Conservation (phyloP, 2,329 filamentous ascomycete genomes). For the Corniculantispora saksenae region DNA sequence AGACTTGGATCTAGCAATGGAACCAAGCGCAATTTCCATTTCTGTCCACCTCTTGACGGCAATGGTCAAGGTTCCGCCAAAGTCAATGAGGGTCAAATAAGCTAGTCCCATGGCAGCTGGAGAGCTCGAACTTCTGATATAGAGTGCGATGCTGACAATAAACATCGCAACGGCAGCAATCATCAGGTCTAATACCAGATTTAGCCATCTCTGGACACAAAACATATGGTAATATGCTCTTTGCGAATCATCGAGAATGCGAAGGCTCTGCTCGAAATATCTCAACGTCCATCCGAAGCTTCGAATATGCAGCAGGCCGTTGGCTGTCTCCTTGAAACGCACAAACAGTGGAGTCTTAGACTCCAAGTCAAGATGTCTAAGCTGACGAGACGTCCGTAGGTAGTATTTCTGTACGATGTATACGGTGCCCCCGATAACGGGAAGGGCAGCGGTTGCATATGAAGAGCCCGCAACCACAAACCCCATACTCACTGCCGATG, state of each 20-base stretch:
- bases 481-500: background rate
- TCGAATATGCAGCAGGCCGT: background rate
- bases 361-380: slow-evolving; percentile 1
- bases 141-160: background rate
- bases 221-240: background rate
- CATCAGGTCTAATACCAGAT: background rate
- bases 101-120: background rate
- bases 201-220: background rate
- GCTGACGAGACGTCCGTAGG: slow-evolving; percentile 1
- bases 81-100: background rate
- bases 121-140: background rate
- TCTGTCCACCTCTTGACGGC: background rate
- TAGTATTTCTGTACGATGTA: background rate
- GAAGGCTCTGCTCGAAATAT: background rate
- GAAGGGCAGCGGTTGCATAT: background rate
- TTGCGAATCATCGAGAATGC: background rate
- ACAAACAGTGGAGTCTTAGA: background rate
- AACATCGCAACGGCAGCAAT: background rate
- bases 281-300: background rate
- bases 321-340: background rate
- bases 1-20: background rate
- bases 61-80: background rate
- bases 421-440: background rate
- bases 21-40: background rate
- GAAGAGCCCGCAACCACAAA: background rate